phyloP scores from a whole-genome alignment of 1,284 basidiomycete species.

The Fomitopsis betulina region DNA sequence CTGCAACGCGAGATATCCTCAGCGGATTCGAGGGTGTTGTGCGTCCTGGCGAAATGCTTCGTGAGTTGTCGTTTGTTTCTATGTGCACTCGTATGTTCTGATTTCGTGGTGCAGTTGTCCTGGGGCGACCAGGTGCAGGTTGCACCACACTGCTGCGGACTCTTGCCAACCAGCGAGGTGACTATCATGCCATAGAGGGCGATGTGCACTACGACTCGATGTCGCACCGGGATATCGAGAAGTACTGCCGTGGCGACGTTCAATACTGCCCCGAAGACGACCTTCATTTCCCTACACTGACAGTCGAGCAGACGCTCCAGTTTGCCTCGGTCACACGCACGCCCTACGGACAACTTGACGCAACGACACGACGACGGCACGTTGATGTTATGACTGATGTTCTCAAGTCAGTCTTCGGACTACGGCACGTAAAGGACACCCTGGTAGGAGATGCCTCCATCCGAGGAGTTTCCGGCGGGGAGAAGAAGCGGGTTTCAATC shows the following conservation, averaged over 20 bases:
- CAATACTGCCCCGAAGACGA: conserved; percentile 66
- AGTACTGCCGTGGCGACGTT: conserved; percentile 59
- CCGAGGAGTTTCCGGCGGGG: conserved; percentile 76
- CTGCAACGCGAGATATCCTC: conserved; percentile 41
- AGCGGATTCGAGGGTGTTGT: conserved; percentile 46
- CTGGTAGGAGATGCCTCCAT: conserved; percentile 72
- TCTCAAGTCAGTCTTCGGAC: conserved; percentile 62
- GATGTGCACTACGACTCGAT: conserved; percentile 62
- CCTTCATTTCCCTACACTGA: conserved; percentile 67
- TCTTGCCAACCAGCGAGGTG: conserved; percentile 57
- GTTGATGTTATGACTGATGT: conserved; percentile 44
- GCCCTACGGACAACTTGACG: conserved; percentile 41
- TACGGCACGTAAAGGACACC: conserved; percentile 52
- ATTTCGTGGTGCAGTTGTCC: conserved; percentile 36
- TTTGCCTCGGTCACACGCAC: conserved; percentile 57
- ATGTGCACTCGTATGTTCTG: conserved; percentile 11
- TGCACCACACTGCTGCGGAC: conserved; percentile 70
- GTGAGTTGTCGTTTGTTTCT: conserved; percentile 39
- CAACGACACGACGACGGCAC: conserved; percentile 41
- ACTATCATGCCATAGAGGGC: conserved; percentile 54
- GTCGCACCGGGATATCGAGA: conserved; percentile 40
- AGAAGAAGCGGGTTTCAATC: conserved; percentile 76
- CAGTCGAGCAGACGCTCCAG: conserved; percentile 55
- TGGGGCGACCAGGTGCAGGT: conserved; percentile 58
- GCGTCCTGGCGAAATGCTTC: conserved; percentile 58